A percentile compares a stretch with the other conserved stretches of the same genome.
Evolutionary conservation across 768 basidiomycete genomes (phyloP).

Genomic region (Tricholoma furcatifolium): DNA sequence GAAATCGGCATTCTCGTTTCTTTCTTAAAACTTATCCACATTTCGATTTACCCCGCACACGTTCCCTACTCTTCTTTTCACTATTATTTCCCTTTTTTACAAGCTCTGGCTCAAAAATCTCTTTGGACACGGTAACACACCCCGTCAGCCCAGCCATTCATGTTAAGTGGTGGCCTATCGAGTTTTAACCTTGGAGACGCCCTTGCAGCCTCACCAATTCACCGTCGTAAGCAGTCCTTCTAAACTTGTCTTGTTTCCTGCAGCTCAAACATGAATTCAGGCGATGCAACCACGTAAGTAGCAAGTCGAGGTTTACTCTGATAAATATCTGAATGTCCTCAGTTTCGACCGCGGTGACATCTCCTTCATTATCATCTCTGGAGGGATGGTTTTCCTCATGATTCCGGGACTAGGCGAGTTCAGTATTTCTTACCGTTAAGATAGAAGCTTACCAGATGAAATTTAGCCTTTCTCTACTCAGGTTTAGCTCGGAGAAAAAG

Average conservation of each 20-base stretch:
- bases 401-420: constrained; percentile 65
- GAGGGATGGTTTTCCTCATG: constrained; percentile 76
- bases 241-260: neutral
- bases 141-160: constrained; percentile 3
- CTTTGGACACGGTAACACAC: neutral
- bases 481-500: constrained; percentile 71
- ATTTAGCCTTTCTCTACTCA: constrained; percentile 68
- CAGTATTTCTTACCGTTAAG: neutral
- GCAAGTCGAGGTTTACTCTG: neutral
- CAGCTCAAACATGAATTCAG: constrained; percentile 4
- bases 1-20: constrained; percentile 12
- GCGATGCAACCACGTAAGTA: constrained; percentile 19
- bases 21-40: constrained; percentile 9
- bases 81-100: neutral
- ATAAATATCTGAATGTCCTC: neutral
- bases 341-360: constrained; percentile 75
- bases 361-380: constrained; percentile 65
- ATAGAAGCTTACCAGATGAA: constrained; percentile 2
- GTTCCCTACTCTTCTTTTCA: neutral
- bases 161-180: constrained; percentile 8
- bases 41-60: neutral
- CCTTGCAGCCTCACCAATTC: constrained; percentile 2
- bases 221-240: constrained; percentile 13
- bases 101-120: constrained; percentile 1
- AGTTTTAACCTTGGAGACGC: constrained; percentile 4